phyloP scores from a whole-genome alignment of 2,329 filamentous ascomycete genomes.

The Orbilia javanica region DNA sequence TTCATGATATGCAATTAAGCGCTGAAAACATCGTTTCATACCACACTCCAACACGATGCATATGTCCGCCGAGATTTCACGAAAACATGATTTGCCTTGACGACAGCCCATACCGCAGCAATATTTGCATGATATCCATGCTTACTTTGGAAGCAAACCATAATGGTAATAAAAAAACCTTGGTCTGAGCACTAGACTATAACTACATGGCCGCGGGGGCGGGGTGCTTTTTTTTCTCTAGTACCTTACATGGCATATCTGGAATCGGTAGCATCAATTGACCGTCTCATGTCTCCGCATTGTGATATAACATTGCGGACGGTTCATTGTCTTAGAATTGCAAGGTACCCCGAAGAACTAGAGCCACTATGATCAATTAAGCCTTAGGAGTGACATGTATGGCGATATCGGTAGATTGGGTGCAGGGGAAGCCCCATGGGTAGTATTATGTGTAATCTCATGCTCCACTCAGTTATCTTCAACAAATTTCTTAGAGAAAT shows the following conservation, averaged over 20 bases:
- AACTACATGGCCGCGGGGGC: not conserved
- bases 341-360: constrained; percentile 17
- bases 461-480: not conserved
- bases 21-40: constrained; percentile 31
- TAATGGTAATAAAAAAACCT: no score
- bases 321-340: constrained; percentile 7
- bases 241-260: constrained; percentile 34
- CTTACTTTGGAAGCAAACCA: not conserved
- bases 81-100: constrained; percentile 32
- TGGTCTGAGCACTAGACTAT: constrained; percentile 11
- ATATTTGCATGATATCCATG: constrained; percentile 12
- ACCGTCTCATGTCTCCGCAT: constrained; percentile 13
- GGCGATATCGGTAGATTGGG: constrained; percentile 1
- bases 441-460: constrained; percentile 8
- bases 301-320: constrained; percentile 26
- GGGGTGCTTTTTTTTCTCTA: constrained; percentile 17
- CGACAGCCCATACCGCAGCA: constrained; percentile 40
- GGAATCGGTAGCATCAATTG: not conserved
- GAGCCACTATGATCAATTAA: constrained; percentile 1
- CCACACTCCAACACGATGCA: constrained; percentile 29
- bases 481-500: not conserved
- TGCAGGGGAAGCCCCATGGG: not conserved
- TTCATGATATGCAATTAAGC: constrained; percentile 44
- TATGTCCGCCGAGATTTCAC: constrained; percentile 1
- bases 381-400: constrained; percentile 8